Base-by-base conservation (phyloP, 78 protist species). In the Mastigamoeba balamuthi region DNA sequence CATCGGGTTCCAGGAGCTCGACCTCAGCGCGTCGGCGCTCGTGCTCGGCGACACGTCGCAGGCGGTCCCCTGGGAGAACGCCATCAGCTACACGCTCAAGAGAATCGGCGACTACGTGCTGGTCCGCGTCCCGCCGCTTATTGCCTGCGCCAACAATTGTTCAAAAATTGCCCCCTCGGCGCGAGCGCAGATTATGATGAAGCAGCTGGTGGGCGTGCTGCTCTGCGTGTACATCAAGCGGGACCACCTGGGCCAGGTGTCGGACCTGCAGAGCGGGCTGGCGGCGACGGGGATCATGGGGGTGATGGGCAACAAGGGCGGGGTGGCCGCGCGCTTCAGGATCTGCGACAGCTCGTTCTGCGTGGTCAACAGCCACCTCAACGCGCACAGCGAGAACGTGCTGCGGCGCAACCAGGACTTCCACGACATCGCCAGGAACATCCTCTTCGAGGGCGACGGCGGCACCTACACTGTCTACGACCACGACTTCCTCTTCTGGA, bases 261-360 rank as follows among this genome's bases (percentile, higher is more conserved):
- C 73, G n/a, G 40, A 85, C 29, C 74, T 74, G 25, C 78, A 58
- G 52, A 67, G 78, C 0, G 81, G 66, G 27, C 66, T 69, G 28
- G 81, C 81, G 0, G 84, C 80, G 8, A 77, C 76, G 3, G 94
- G 94, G 40, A 44, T 88, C 74, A 86, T 85, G 87, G 89, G 86
- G 40, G 74, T 91, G 84, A 75, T 92, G 86, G 96, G 93, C 8
- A 95, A 95, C 85, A 95, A 95, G 44, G 98, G 96, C 43, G 95
- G 91, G 29, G 92, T 92, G 8, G 92, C 91, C 0, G 65, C 83
- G 10, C 43, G 92, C 9, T 78, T 92, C 63, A 40, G 76, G 28
- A 35, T 91, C 33, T 76, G 81, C 81, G 81, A 79, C 53, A 80
- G 93, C 6, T 37, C 71, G 6, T 28, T 93, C 9, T 77, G 91